A percentile compares a stretch with the other conserved stretches of the same genome.
Conservation (phyloP, 257 asterid species). For the Solanum virginianum region DNA sequence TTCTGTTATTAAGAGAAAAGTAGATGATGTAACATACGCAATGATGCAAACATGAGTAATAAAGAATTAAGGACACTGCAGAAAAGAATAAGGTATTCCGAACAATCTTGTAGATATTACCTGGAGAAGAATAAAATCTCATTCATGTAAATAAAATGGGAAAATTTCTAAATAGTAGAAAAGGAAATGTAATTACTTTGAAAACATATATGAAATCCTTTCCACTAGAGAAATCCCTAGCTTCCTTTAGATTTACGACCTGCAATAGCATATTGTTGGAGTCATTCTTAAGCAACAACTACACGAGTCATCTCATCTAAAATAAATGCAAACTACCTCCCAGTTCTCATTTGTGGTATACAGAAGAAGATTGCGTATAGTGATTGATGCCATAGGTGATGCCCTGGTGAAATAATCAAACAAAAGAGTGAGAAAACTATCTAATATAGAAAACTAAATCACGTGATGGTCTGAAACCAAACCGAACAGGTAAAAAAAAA, state of each 20-base stretch:
- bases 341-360: conserved; percentile 88
- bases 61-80: not conserved
- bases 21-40: not conserved
- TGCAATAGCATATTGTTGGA: conserved; percentile 18
- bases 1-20: conserved; percentile 40
- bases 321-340: conserved; percentile 52
- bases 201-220: conserved; percentile 88
- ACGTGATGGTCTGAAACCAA: not conserved
- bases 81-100: not conserved
- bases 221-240: conserved; percentile 85
- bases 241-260: conserved; percentile 96
- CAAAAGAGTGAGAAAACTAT: conserved; percentile 3
- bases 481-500: not conserved
- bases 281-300: conserved; percentile 10
- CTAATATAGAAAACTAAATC: not conserved
- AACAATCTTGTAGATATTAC: not conserved
- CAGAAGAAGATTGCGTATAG: conserved; percentile 80
- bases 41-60: not conserved
- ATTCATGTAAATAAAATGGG: conserved; percentile 1
- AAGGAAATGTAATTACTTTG: conserved; percentile 44
- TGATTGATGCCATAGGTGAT: conserved; percentile 96
- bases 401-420: conserved; percentile 52
- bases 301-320: not conserved
- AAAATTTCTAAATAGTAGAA: not conserved
- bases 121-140: not conserved